Percentiles rank a stretch among this genome's conserved stretches.
Conservation (phyloP, 805 yeast species). For the Spathaspora gorwiae region DNA sequence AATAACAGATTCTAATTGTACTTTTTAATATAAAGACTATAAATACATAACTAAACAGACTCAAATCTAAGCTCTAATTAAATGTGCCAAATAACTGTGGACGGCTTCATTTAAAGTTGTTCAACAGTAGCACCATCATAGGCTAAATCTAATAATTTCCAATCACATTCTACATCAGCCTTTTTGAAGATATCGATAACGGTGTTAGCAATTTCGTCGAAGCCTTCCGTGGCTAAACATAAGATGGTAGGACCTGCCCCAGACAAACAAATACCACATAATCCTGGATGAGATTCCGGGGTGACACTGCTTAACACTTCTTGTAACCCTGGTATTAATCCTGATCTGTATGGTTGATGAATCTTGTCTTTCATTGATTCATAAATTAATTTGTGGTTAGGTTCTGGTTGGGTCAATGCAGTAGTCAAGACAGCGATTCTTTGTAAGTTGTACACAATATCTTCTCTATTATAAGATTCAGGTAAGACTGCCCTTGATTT, state of each 20-base stretch:
- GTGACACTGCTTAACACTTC: constrained; percentile 77
- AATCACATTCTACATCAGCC: constrained; percentile 65
- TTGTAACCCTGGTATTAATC: constrained; percentile 84
- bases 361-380: constrained; percentile 95
- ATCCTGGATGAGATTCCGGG: constrained; percentile 76
- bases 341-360: constrained; percentile 95
- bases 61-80: too few species aligned
- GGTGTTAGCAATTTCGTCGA: constrained; percentile 73
- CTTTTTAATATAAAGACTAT: too few species aligned
- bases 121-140: constrained; percentile 75
- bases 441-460: constrained; percentile 88
- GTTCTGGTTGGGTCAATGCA: constrained; percentile 81
- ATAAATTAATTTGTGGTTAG: constrained; percentile 77
- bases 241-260: constrained; percentile 98
- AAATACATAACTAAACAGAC: too few species aligned
- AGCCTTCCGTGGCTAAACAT: constrained; percentile 87
- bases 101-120: background rate
- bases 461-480: constrained; percentile 66
- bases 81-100: too few species aligned
- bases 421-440: constrained; percentile 89
- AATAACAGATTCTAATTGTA: too few species aligned
- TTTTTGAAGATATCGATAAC: constrained; percentile 66
- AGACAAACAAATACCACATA: constrained; percentile 88
- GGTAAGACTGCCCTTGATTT: constrained; percentile 89
- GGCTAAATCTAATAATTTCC: constrained; percentile 85